Evolutionary conservation across 2,329 filamentous ascomycete species (phyloP).

Genomic region (Fusarium verticillioides): DNA sequence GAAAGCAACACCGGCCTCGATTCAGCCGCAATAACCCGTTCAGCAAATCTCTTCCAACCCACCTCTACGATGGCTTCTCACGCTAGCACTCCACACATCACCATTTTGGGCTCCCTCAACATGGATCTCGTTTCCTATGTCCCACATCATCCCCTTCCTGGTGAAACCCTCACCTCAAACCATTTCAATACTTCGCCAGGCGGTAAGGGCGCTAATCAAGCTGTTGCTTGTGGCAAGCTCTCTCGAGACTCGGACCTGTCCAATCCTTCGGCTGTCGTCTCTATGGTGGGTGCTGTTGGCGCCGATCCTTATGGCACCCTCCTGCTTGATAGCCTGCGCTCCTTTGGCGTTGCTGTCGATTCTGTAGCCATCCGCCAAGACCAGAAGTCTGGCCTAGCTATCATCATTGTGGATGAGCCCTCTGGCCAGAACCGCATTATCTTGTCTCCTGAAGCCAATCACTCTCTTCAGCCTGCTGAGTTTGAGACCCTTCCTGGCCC

Average conservation of each 20-base stretch:
- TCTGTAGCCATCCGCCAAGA: constrained; percentile 59
- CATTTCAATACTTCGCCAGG: constrained; percentile 84
- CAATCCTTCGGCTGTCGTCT: constrained; percentile 58
- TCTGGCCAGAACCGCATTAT: constrained; percentile 82
- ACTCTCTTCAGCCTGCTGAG: constrained; percentile 54
- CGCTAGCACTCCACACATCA: constrained; percentile 64
- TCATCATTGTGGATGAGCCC: constrained; percentile 79
- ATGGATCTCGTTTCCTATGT: constrained; percentile 93
- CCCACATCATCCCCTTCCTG: constrained; percentile 81
- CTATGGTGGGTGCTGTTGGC: constrained; percentile 81
- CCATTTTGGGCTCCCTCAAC: constrained; percentile 92
- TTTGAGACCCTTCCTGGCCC: constrained; percentile 50
- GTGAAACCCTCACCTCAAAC: constrained; percentile 86
- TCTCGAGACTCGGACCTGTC: constrained; percentile 63
- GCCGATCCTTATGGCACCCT: constrained; percentile 72
- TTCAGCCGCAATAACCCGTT: not conserved
- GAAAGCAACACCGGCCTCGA: not conserved
- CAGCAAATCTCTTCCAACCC: not conserved
- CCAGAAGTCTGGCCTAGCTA: constrained; percentile 74
- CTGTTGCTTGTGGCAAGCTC: constrained; percentile 85
- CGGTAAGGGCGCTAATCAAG: constrained; percentile 97
- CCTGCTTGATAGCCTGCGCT: constrained; percentile 67
- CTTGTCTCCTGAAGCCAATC: constrained; percentile 77
- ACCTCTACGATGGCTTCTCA: constrained; percentile 34
- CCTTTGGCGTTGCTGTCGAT: constrained; percentile 70